Base-by-base conservation (phyloP, 768 basidiomycete species). In the Lactarius sp. region DNA sequence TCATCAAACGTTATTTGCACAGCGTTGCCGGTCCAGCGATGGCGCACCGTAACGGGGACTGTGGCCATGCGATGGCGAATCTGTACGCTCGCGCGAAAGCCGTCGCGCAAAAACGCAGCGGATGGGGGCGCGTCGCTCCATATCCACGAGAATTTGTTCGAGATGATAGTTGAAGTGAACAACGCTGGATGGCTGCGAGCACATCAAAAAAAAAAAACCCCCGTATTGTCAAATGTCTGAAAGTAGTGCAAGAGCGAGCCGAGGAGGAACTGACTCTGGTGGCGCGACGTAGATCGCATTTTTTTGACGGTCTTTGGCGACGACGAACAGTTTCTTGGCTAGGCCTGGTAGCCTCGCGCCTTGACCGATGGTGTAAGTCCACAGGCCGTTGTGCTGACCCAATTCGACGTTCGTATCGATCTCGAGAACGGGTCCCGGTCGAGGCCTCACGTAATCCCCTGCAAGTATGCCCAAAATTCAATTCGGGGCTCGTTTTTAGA, bases 291-390 rank as follows among this genome's bases (percentile, higher is more conserved):
- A 82, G n/a, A 98, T 80, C 14, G 78, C 79, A 71, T 96, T 92
- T 13, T 69, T 73, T 12, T 72, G 69, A 2, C 74, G 65, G 65
- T 93, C 85, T 72, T 98, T 98, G 42, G 75, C 72, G 0, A 84
- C 84, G 5, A 97, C 90, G 66, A 86, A 95, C 77, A 87, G 80
- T 70, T 79, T 82, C 55, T 80, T 70, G 1, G 75, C 73, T 76
- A 85, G 77, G 2, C 93, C 91, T 1, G 75, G 71, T 22, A 96
- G 72, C 51, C 82, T 82, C 0, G 88, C 86, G 36, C 85, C 81
- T 72, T 98, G 88, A 2, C 95, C 95, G 51, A 97, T 80, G 1
- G 94, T 96, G 70, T 84, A 94, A 22, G 79, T 81, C 90, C 92
- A 95, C 0, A 94, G 74, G 0, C 95, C 95, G 1, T 77, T 62